A percentile compares a stretch with the other conserved stretches of the same genome.
Evolutionary conservation across 2,329 filamentous ascomycete genomes (phyloP).

Genomic region (Phaeosphaeria sp.): DNA sequence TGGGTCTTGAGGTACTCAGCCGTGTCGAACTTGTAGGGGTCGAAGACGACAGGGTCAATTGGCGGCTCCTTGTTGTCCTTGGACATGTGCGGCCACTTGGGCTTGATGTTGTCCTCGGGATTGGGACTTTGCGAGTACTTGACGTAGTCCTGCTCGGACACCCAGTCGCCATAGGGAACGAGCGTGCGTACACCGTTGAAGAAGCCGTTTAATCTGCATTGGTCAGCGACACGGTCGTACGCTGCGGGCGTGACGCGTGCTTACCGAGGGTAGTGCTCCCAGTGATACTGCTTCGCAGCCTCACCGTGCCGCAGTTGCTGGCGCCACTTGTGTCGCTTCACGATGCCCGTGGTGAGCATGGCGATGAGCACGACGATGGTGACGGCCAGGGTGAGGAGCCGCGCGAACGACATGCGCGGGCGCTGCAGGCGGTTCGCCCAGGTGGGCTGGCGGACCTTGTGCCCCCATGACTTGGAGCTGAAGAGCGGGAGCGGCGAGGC

Average conservation of each 20-base stretch:
- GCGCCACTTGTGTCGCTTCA: constrained; percentile 45
- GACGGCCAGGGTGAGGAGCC: constrained; percentile 50
- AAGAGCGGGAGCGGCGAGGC: constrained; percentile 50
- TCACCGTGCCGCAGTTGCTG: constrained; percentile 42
- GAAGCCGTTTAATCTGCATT: constrained; percentile 52
- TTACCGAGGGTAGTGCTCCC: constrained; percentile 55
- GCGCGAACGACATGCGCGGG: constrained; percentile 51
- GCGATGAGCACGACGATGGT: constrained; percentile 50
- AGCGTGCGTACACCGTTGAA: constrained; percentile 58
- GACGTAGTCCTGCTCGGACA: constrained; percentile 54
- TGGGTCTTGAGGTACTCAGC: constrained; percentile 56
- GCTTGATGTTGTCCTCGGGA: constrained; percentile 47
- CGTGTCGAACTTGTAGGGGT: constrained; percentile 55
- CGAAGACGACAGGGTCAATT: constrained; percentile 50
- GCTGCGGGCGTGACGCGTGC: constrained; percentile 7
- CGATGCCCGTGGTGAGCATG: constrained; percentile 53
- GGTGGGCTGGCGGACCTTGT: constrained; percentile 42
- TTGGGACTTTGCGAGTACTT: constrained; percentile 49
- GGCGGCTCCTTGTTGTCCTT: constrained; percentile 49
- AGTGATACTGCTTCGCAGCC: constrained; percentile 49
- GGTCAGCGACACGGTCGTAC: constrained; percentile 18
- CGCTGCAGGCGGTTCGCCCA: constrained; percentile 50
- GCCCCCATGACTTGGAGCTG: constrained; percentile 46
- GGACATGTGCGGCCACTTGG: constrained; percentile 42
- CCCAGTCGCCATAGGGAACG: constrained; percentile 51